Evolutionary conservation across 2,329 filamentous ascomycete genomes (phyloP).

Genomic region (Fusarium piperis): DNA sequence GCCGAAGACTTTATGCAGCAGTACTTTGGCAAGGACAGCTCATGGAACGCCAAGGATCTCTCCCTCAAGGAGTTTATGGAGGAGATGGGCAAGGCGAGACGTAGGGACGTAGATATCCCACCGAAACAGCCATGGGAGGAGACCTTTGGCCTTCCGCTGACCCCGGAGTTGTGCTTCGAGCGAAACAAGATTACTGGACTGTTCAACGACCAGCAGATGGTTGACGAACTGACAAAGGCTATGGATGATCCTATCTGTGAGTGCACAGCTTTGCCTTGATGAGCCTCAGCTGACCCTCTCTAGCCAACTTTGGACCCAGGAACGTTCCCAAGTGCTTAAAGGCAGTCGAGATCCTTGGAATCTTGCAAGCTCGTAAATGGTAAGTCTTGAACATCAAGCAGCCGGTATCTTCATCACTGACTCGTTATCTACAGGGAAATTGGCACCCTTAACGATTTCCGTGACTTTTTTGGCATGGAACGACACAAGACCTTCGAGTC

Average conservation of each 20-base stretch:
- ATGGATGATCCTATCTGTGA: conserved; percentile 59
- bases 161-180: not conserved
- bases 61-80: not conserved
- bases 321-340: conserved; percentile 66
- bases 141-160: not conserved
- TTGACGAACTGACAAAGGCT: conserved; percentile 51
- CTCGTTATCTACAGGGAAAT: conserved; percentile 51
- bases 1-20: conserved; percentile 37
- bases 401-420: not conserved
- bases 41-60: conserved; percentile 14
- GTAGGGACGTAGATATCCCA: not conserved
- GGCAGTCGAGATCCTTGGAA: conserved; percentile 68
- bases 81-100: not conserved
- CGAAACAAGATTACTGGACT: conserved; percentile 18
- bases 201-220: conserved; percentile 22
- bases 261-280: not conserved
- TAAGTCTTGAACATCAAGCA: not conserved
- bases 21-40: conserved; percentile 4
- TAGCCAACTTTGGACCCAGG: conserved; percentile 57
- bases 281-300: not conserved
- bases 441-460: conserved; percentile 70
- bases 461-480: conserved; percentile 68
- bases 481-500: conserved; percentile 63
- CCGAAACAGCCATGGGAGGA: not conserved
- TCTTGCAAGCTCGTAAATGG: conserved; percentile 66